Percentiles rank a stretch among this genome's conserved stretches.
phyloP scores from a whole-genome alignment of 148 eudicot species.

The Hydrangea macrophylla region DNA sequence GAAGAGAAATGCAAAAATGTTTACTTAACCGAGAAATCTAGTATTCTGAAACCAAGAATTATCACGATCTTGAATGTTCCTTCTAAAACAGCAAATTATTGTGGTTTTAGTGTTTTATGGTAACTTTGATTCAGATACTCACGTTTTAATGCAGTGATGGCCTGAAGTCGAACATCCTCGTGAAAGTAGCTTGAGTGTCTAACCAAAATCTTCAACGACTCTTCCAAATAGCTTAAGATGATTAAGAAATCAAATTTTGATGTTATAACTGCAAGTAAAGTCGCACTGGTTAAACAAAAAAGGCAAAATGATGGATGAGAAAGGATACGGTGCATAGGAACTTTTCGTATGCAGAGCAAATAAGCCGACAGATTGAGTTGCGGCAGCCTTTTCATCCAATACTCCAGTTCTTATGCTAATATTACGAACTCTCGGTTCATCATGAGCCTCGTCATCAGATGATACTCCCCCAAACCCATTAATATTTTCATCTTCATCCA shows the following conservation, averaged over 20 bases:
- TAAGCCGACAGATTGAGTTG: constrained; percentile 93
- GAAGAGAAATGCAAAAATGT: background rate
- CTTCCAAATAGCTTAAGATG: constrained; percentile 75
- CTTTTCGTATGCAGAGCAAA: constrained; percentile 87
- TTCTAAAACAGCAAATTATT: background rate
- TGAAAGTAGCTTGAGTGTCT: constrained; percentile 87
- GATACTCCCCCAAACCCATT: constrained; percentile 92
- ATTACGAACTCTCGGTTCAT: constrained; percentile 92
- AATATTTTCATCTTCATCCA: constrained; percentile 74
- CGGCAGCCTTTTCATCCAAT: constrained; percentile 98
- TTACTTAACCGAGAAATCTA: background rate
- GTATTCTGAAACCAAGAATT: background rate
- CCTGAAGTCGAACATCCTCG: constrained; percentile 98
- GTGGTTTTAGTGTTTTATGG: background rate
- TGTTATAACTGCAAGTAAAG: background rate
- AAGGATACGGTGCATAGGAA: constrained; percentile 94
- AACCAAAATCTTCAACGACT: constrained; percentile 70
- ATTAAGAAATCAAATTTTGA: constrained; percentile 28
- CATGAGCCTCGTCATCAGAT: constrained; percentile 95
- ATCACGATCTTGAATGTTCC: background rate
- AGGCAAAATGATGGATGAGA: background rate
- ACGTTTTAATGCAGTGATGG: constrained; percentile 80
- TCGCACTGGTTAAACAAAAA: background rate
- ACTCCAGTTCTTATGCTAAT: constrained; percentile 95
- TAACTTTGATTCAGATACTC: constrained; percentile 35